Conservation (phyloP, 495 filamentous ascomycete species). For the Aspergillus incahuasiensis region DNA sequence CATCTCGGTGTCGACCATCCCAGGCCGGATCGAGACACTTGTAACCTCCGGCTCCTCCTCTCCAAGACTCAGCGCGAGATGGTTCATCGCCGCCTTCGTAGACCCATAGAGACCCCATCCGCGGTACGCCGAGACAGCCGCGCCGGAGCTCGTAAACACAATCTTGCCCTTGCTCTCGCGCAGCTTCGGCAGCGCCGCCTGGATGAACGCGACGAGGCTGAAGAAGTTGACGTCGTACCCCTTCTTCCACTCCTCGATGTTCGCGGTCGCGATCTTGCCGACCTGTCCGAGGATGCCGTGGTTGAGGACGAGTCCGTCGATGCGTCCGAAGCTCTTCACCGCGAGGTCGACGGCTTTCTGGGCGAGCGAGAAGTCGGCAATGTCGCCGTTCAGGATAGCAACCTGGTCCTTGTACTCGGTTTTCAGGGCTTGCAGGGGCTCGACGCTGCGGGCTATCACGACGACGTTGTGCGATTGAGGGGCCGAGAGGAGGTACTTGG, state of each 20-base stretch:
- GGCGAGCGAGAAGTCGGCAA: slow-evolving; percentile 60
- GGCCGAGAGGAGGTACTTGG: slow-evolving; percentile 63
- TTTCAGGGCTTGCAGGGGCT: slow-evolving; percentile 63
- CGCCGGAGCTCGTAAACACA: slow-evolving; percentile 73
- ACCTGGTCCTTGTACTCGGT: slow-evolving; percentile 61
- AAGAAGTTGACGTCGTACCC: slow-evolving; percentile 82
- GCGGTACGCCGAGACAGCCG: slow-evolving; percentile 60
- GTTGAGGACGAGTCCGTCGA: slow-evolving; percentile 84
- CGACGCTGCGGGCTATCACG: slow-evolving; percentile 65
- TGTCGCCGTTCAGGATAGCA: slow-evolving; percentile 68
- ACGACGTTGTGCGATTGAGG: slow-evolving; percentile 63
- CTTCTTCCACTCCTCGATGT: slow-evolving; percentile 66
- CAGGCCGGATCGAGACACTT: slow-evolving; percentile 68
- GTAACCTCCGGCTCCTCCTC: slow-evolving; percentile 76
- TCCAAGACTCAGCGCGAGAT: slow-evolving; percentile 66
- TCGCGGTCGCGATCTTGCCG: slow-evolving; percentile 59
- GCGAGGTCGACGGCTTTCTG: slow-evolving; percentile 59
- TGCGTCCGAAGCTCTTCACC: slow-evolving; percentile 56
- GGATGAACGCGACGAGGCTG: slow-evolving; percentile 70
- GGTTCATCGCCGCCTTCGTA: slow-evolving; percentile 85
- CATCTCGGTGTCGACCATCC: slow-evolving; percentile 92
- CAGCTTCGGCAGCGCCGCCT: slow-evolving; percentile 68
- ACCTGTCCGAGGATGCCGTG: slow-evolving; percentile 80
- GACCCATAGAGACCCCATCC: slow-evolving; percentile 80
- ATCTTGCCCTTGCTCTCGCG: slow-evolving; percentile 64